These are phyloP conservation scores for Coemansia guatemalensis DNA, from an alignment of 192 early-diverging fungal genomes.

Conservation along the genomic window DNA sequence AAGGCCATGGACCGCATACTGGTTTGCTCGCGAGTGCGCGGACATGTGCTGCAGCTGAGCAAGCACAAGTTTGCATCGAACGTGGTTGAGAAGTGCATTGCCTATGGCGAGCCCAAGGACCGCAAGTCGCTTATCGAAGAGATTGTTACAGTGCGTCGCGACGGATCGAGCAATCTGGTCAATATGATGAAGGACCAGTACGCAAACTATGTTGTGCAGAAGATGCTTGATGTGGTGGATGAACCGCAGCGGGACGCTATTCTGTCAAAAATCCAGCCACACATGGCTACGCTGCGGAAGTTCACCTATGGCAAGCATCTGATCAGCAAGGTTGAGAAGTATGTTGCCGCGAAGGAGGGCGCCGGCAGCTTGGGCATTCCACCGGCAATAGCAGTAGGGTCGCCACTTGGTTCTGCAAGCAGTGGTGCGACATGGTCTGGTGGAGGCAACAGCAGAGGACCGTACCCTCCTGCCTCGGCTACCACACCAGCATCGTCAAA, in stretches of 20 bases:
- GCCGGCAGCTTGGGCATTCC: not conserved
- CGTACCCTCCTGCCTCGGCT: constrained; percentile 6
- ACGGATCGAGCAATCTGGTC: constrained; percentile 76
- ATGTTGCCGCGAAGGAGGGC: constrained; percentile 27
- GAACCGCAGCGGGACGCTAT: constrained; percentile 85
- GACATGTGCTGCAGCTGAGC: constrained; percentile 87
- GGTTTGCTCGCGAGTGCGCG: constrained; percentile 87
- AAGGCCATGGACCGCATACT: constrained; percentile 82
- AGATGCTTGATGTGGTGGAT: constrained; percentile 98
- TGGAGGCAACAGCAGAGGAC: constrained; percentile 4
- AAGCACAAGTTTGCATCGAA: constrained; percentile 99
- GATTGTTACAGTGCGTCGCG: constrained; percentile 79
- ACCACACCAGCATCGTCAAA: constrained; percentile 4
- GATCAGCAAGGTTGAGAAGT: constrained; percentile 67
- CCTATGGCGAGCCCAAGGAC: constrained; percentile 84
- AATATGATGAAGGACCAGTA: constrained; percentile 99
- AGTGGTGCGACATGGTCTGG: not conserved
- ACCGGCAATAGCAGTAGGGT: constrained; percentile 2
- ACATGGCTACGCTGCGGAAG: constrained; percentile 89
- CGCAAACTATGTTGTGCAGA: constrained; percentile 99
- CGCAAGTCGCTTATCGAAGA: constrained; percentile 91
- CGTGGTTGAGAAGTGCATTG: constrained; percentile 98
- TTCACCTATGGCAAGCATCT: constrained; percentile 98
- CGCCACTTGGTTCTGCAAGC: constrained; percentile 8
- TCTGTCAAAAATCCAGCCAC: constrained; percentile 90